Evolutionary conservation across 352 stramenopile genomes (phyloP).

Genomic region (Thalassiosira livingstoniorum): DNA sequence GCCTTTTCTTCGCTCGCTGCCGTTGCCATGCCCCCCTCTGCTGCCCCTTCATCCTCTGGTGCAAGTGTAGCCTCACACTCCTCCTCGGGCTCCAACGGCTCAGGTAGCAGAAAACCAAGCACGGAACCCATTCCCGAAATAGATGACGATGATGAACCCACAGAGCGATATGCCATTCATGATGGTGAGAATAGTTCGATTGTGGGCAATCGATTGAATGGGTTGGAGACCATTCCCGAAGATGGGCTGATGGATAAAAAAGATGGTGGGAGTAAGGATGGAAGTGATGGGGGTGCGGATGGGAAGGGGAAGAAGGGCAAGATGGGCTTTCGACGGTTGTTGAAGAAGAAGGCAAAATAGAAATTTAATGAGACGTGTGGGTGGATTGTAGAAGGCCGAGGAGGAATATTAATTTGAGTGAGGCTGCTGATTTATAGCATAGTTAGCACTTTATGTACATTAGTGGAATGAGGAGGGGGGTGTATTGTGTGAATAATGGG

Average conservation of each 20-base stretch:
- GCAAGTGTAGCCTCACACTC: no score
- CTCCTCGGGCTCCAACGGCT: no score
- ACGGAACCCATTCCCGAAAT: neutral
- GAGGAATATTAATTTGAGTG: no score
- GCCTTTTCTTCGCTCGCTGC: no score
- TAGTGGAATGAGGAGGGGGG: no score
- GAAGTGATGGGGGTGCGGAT: no score
- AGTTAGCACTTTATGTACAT: no score
- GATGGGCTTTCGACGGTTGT: constrained; percentile 19
- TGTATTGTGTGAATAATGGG: no score
- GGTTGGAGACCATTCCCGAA: constrained; percentile 24
- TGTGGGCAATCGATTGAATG: constrained; percentile 21
- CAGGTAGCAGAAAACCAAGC: neutral
- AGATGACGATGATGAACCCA: neutral
- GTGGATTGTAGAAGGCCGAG: no score
- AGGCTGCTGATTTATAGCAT: no score
- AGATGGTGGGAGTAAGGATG: neutral
- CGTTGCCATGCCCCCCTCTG: no score
- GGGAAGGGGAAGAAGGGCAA: constrained; percentile 23
- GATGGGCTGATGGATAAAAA: constrained; percentile 7
- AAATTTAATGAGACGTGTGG: neutral
- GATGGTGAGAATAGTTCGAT: constrained; percentile 16
- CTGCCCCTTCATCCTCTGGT: no score
- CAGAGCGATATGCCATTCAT: constrained; percentile 22
- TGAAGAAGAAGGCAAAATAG: constrained; percentile 8